These are phyloP conservation scores for Diaporthe vaccinii DNA, from an alignment of 2,329 filamentous ascomycete species.

Conservation along the genomic window DNA sequence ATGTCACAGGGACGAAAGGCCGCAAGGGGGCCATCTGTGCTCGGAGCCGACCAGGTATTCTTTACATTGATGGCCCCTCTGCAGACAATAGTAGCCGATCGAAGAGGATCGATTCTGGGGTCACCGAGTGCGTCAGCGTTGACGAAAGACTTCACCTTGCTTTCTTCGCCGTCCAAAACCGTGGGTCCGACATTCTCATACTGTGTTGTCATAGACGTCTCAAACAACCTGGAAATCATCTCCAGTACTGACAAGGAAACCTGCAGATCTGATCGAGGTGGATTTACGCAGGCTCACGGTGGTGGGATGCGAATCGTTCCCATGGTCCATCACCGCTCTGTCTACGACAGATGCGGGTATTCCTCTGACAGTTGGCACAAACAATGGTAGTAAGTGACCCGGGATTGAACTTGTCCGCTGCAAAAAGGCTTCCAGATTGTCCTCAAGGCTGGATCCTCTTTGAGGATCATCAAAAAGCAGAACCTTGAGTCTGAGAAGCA, in stretches of 20 bases:
- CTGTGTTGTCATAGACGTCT: conserved; percentile 22
- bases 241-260: conserved; percentile 38
- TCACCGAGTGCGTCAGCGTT: conserved; percentile 87
- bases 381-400: conserved; percentile 64
- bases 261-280: conserved; percentile 78
- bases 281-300: conserved; percentile 81
- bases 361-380: conserved; percentile 88
- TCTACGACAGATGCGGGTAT: conserved; percentile 76
- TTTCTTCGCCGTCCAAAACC: conserved; percentile 84
- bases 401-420: neutral
- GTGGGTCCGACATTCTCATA: conserved; percentile 58
- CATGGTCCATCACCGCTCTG: conserved; percentile 86
- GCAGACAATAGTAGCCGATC: conserved; percentile 62
- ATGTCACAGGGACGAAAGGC: conserved; percentile 70
- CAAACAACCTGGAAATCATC: neutral
- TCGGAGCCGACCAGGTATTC: conserved; percentile 74
- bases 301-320: conserved; percentile 78
- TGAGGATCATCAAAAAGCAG: neutral
- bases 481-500: neutral
- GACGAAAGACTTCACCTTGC: conserved; percentile 76
- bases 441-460: neutral
- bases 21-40: conserved; percentile 74
- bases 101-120: conserved; percentile 78
- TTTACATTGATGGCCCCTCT: conserved; percentile 69
- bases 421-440: neutral